A percentile compares a stretch with the other conserved stretches of the same genome.
Evolutionary conservation across 2,329 filamentous ascomycete genomes (phyloP).

Genomic region (Fusarium oligoseptatum): DNA sequence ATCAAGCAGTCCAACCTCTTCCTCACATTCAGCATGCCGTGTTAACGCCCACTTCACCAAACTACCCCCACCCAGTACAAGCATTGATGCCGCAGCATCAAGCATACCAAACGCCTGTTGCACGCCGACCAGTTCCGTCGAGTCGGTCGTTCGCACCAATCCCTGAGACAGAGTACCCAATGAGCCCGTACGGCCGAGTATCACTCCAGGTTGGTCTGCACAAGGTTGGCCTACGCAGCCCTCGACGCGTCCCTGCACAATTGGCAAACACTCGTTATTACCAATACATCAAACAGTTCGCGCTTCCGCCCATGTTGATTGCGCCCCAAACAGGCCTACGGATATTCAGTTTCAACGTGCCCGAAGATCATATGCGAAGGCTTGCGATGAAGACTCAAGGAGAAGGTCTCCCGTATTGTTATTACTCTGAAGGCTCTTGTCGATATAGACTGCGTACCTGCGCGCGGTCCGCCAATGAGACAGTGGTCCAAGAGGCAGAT

Average conservation of each 20-base stretch:
- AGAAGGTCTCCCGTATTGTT: constrained; percentile 52
- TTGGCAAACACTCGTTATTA: constrained; percentile 60
- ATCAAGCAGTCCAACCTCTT: constrained; percentile 5
- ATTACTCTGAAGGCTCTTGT: constrained; percentile 65
- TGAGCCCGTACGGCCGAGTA: constrained; percentile 56
- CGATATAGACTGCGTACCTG: constrained; percentile 80
- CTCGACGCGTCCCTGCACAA: constrained; percentile 55
- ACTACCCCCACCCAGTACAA: constrained; percentile 10
- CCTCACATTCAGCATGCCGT: constrained; percentile 12
- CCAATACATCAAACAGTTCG: constrained; percentile 68
- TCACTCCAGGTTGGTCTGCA: constrained; percentile 61
- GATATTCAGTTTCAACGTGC: constrained; percentile 62
- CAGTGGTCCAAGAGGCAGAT: constrained; percentile 56
- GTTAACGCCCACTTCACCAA: constrained; percentile 1
- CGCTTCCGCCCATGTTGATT: constrained; percentile 59
- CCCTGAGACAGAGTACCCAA: constrained; percentile 54
- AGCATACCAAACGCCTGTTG: constrained; percentile 13
- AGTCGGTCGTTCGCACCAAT: constrained; percentile 24
- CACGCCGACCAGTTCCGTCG: not conserved
- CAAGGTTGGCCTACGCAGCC: constrained; percentile 62
- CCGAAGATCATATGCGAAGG: constrained; percentile 50
- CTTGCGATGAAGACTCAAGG: constrained; percentile 51
- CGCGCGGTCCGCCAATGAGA: constrained; percentile 32
- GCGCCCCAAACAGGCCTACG: constrained; percentile 54
- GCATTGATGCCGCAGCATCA: not conserved